Evolutionary conservation across 1,284 basidiomycete species (phyloP), one percentile per base, ranked within the genome.

Genomic region (Butyriboletus appendiculatus): DNA sequence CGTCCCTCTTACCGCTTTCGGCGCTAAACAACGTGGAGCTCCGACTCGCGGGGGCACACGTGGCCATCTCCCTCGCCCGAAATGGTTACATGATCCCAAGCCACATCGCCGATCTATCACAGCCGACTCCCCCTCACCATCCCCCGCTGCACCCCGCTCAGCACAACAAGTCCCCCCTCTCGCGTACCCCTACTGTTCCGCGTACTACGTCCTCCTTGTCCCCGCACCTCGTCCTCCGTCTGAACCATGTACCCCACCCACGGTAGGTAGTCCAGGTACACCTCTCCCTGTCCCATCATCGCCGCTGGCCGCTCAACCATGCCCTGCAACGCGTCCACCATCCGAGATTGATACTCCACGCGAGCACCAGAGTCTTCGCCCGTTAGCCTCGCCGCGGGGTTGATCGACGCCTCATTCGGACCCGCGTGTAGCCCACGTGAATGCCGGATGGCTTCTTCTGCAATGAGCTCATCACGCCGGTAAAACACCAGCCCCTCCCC

Each of bases 231-330:
- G 53, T 59, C 60, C 53, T 57, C 60, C 56, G 59, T 74, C 15
- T 57, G 65, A n/a, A 89, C 83, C 69, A 96, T 90, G 52, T 74
- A 62, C 52, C 86, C 78, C 40, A 94, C 73, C 69, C 80, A 81
- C 26, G 94, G 88, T 57, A 84, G 75, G 66, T 92, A 90, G 47
- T 96, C 90, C 62, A 87, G 68, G 61, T 85, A 71, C 57, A 76
- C 73, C 26, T 68, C 64, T 35, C 76, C 73, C 40, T 76, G 75
- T 51, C 80, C 66, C 54, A 78, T 69, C 46, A 70, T 57, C 11
- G 69, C 59, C 11, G 63, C 66, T 33, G 58, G 57, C 59, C 61
- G 52, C 41, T 67, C 73, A 50, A 76, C 59, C 38, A 75, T 52
- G 55, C 66, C 67, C 58, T 66, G 58, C 58, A 81, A 46, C 58